These are phyloP conservation scores for Dictyostelium intermedium DNA, from an alignment of 78 protist species.

Conservation along the genomic window DNA sequence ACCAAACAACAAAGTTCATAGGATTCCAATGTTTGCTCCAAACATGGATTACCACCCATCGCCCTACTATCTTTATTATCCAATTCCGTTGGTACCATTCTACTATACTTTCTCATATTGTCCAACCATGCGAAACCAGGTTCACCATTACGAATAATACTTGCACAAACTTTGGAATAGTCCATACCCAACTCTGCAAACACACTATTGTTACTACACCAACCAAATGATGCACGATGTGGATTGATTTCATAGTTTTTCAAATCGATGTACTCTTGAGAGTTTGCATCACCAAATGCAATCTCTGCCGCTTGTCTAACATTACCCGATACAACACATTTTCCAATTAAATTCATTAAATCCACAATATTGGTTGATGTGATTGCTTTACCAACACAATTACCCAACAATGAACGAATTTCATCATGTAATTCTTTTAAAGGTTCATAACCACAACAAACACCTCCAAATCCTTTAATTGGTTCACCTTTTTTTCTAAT, in stretches of 20 bases:
- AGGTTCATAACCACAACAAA: constrained; percentile 87
- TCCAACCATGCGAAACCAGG: constrained; percentile 95
- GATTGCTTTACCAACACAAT: constrained; percentile 44
- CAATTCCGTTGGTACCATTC: constrained; percentile 79
- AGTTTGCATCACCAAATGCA: constrained; percentile 89
- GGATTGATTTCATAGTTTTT: constrained; percentile 92
- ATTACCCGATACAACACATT: constrained; percentile 93
- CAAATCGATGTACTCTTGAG: constrained; percentile 84
- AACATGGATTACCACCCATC: constrained; percentile 93
- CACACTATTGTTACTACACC: constrained; percentile 93
- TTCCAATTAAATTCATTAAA: constrained; percentile 93
- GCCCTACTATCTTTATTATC: constrained; percentile 76
- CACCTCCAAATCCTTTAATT: constrained; percentile 94
- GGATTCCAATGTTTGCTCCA: constrained; percentile 94
- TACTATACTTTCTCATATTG: constrained; percentile 88
- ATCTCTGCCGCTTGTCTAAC: constrained; percentile 92
- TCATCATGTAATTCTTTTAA: constrained; percentile 75
- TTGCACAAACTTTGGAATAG: constrained; percentile 44
- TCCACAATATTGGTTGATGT: constrained; percentile 86
- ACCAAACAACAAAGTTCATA: constrained; percentile 92
- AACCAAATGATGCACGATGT: constrained; percentile 84
- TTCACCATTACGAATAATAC: constrained; percentile 91
- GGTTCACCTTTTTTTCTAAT: constrained; percentile 87
- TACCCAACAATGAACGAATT: constrained; percentile 20
- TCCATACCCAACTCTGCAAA: constrained; percentile 91